Evolutionary conservation across 768 basidiomycete species (phyloP).

Genomic region (Lactarius sp.): DNA sequence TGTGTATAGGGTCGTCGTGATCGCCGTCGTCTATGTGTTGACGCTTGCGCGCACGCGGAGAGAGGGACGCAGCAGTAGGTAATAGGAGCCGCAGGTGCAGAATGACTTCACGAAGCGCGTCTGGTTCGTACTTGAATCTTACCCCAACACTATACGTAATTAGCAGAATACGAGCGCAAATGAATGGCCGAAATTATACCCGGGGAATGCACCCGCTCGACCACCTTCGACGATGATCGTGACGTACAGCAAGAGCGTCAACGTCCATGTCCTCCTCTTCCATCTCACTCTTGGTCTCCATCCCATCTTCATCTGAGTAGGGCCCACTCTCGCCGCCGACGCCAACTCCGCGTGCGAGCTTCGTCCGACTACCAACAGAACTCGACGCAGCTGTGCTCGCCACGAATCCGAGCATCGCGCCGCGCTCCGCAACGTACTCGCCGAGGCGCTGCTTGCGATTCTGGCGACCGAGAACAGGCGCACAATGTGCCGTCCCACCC

Average conservation of each 20-base stretch:
- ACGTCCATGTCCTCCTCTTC: conserved; percentile 19
- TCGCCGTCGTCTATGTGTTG: conserved; percentile 11
- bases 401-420: conserved; percentile 38
- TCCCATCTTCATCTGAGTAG: too few relatives aligned
- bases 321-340: conserved; percentile 3
- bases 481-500: conserved; percentile 51
- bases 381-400: conserved; percentile 16
- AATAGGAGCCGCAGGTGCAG: background rate
- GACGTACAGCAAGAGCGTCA: conserved; percentile 15
- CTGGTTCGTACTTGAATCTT: conserved; percentile 35
- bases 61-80: background rate
- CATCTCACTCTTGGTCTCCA: conserved; percentile 3
- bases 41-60: conserved; percentile 24
- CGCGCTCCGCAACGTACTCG: too few relatives aligned
- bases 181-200: background rate
- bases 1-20: conserved; percentile 6
- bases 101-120: too few relatives aligned
- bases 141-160: background rate
- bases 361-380: conserved; percentile 14
- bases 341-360: conserved; percentile 15
- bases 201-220: conserved; percentile 9
- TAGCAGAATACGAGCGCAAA: background rate
- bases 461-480: conserved; percentile 31
- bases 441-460: conserved; percentile 51
- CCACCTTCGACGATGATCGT: conserved; percentile 24